A percentile compares a stretch with the other conserved stretches of the same genome.
Evolutionary conservation across 345 rosid genomes (phyloP).

Genomic region (Melaleuca alternifolia): DNA sequence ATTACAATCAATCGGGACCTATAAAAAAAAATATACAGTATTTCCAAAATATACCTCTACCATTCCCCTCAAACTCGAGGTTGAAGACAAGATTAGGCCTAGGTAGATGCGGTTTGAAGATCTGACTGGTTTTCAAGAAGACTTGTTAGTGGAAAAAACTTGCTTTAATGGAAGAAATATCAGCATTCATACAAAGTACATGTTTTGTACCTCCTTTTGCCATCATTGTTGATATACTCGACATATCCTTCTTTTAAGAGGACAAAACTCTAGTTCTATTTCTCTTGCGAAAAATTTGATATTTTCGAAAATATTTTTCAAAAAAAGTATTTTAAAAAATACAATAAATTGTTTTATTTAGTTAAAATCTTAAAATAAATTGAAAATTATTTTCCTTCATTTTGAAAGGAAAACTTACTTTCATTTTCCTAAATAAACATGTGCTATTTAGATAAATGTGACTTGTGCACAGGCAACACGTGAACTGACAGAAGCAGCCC

Average conservation of each 20-base stretch:
- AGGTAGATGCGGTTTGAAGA: neutral
- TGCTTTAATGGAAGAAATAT: too few species aligned
- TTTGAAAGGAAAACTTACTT: neutral
- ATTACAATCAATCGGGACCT: neutral
- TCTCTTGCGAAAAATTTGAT: neutral
- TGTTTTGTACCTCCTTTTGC: neutral
- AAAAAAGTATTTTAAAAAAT: neutral
- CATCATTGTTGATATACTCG: neutral
- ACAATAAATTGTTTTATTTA: neutral
- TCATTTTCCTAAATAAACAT: neutral
- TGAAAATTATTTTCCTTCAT: fast-evolving
- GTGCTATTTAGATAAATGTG: neutral
- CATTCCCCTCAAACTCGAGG: too few species aligned
- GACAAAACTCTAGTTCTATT: too few species aligned
- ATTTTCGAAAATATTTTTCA: neutral
- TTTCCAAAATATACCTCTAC: too few species aligned
- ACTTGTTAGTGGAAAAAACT: neutral
- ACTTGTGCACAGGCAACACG: neutral
- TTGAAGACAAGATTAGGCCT: too few species aligned
- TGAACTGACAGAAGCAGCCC: neutral
- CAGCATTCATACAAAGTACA: neutral
- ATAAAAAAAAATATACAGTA: too few species aligned
- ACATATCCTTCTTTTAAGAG: neutral
- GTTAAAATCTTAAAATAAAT: neutral
- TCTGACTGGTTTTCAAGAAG: neutral